These are phyloP conservation scores for Aphanoascus verrucosus DNA, from an alignment of 2,329 filamentous ascomycete genomes.

Conservation along the genomic window DNA sequence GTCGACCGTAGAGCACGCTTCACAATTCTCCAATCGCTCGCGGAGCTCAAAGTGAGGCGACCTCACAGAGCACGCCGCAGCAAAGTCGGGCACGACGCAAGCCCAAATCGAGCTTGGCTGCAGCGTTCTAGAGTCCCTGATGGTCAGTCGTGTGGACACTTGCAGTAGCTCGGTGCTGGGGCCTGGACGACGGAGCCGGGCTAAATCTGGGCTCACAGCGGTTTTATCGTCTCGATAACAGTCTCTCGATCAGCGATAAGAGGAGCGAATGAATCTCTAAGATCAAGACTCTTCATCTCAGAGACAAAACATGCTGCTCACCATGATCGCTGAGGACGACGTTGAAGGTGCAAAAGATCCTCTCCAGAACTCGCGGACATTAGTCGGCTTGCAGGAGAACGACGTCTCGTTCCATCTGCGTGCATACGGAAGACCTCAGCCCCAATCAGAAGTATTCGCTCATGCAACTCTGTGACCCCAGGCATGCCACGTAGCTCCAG, in stretches of 20 bases:
- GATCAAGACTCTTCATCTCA: too few relatives aligned
- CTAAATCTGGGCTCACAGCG: too few relatives aligned
- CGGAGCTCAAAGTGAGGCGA: constrained; percentile 11
- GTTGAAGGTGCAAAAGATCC: neutral
- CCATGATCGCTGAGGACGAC: too few relatives aligned
- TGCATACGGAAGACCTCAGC: constrained; percentile 1
- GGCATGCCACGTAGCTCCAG: constrained; percentile 9
- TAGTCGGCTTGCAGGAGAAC: neutral
- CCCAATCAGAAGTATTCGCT: neutral
- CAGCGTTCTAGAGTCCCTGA: neutral
- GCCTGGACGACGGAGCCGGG: neutral
- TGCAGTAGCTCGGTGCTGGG: neutral
- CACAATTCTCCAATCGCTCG: constrained; percentile 3
- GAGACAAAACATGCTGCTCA: too few relatives aligned
- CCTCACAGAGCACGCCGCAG: constrained; percentile 1
- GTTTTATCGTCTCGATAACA: neutral
- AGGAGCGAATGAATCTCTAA: too few relatives aligned
- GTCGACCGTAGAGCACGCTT: neutral
- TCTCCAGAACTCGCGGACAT: neutral
- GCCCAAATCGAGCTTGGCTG: constrained; percentile 1
- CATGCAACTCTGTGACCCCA: neutral
- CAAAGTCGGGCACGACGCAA: constrained; percentile 9
- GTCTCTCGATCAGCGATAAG: too few relatives aligned
- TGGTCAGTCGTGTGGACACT: constrained; percentile 3
- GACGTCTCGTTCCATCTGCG: neutral